Conservation (phyloP, 2,329 filamentous ascomycete species). For the Penicillium sp. region DNA sequence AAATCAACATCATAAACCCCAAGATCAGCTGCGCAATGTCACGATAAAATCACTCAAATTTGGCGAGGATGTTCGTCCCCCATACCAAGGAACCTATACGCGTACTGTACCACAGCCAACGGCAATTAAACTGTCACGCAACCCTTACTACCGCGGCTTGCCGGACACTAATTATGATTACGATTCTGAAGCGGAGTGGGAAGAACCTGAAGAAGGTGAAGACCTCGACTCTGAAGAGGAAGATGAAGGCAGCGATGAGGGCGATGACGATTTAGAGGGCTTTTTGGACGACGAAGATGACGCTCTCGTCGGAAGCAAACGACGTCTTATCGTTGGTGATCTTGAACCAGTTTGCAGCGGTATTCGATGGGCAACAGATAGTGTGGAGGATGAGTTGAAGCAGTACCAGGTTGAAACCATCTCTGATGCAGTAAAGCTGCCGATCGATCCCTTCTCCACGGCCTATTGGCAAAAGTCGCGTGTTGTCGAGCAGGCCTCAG, state of each 20-base stretch:
- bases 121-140: constrained; percentile 55
- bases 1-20: constrained; percentile 35
- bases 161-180: constrained; percentile 66
- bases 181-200: constrained; percentile 69
- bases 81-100: constrained; percentile 67
- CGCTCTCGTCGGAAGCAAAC: constrained; percentile 56
- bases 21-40: constrained; percentile 52
- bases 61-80: constrained; percentile 64
- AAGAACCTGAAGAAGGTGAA: constrained; percentile 73
- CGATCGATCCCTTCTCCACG: constrained; percentile 84
- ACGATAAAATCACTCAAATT: constrained; percentile 64
- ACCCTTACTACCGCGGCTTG: constrained; percentile 57
- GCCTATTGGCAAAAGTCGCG: constrained; percentile 70
- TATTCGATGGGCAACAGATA: constrained; percentile 75
- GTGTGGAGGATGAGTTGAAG: constrained; percentile 54
- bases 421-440: constrained; percentile 56
- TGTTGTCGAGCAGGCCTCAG: constrained; percentile 25
- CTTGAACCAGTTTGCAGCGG: constrained; percentile 79
- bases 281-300: constrained; percentile 91
- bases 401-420: constrained; percentile 77
- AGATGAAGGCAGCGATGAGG: constrained; percentile 64
- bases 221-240: constrained; percentile 68
- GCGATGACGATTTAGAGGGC: constrained; percentile 84
- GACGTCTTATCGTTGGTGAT: constrained; percentile 65
- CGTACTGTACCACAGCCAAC: constrained; percentile 47